Percentiles rank a stretch among this genome's conserved stretches.
Conservation (phyloP, 1,284 basidiomycete species). For the Sutorius eximius region DNA sequence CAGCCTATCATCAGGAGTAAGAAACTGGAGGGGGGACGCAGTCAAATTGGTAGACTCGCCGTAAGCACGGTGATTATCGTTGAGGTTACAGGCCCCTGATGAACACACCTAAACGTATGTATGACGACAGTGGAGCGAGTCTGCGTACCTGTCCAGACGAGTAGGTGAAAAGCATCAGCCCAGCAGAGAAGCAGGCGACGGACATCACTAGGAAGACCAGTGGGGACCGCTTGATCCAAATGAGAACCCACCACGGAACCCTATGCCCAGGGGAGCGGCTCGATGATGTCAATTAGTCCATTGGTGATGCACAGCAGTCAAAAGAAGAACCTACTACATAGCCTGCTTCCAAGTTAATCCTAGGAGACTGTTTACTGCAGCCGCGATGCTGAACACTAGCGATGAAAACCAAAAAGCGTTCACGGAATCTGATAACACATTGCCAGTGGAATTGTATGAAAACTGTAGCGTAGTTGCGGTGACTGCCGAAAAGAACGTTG, state of each 20-base stretch:
- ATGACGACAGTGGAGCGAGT: constrained; percentile 24
- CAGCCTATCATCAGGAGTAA: constrained; percentile 25
- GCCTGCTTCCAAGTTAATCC: constrained; percentile 61
- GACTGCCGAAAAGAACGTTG: constrained; percentile 63
- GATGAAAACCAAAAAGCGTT: constrained; percentile 65
- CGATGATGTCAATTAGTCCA: constrained; percentile 28
- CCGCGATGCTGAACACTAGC: constrained; percentile 59
- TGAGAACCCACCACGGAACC: constrained; percentile 53
- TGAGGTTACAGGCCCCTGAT: constrained; percentile 58
- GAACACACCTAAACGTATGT: constrained; percentile 13
- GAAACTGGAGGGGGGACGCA: not conserved
- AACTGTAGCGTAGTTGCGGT: constrained; percentile 57
- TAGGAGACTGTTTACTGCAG: constrained; percentile 59
- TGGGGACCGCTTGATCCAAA: constrained; percentile 60
- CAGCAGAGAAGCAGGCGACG: constrained; percentile 56
- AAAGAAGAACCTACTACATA: constrained; percentile 50
- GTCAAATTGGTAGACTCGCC: constrained; percentile 34
- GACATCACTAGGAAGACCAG: constrained; percentile 58
- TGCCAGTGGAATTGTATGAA: constrained; percentile 38
- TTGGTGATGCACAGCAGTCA: constrained; percentile 10
- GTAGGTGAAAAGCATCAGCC: constrained; percentile 54
- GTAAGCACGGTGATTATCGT: constrained; percentile 74
- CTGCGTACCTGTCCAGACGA: constrained; percentile 46
- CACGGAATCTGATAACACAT: constrained; percentile 41
- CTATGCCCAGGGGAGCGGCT: constrained; percentile 58